A percentile compares a stretch with the other conserved stretches of the same genome.
phyloP scores from a whole-genome alignment of 805 yeast genomes.

The Hanseniaspora meyeri region DNA sequence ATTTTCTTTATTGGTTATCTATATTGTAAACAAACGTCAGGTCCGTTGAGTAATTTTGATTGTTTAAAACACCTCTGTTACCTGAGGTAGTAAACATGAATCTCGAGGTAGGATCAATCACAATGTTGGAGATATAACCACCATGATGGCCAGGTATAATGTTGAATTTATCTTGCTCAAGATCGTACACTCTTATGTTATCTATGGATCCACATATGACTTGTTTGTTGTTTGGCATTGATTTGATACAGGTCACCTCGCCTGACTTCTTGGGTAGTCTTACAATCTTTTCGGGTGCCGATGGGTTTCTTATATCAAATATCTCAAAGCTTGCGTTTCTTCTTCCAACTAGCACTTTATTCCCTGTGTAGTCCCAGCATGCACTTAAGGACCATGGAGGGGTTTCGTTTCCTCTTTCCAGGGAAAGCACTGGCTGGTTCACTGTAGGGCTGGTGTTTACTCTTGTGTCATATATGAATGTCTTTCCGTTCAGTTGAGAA shows the following conservation, averaged over 20 bases:
- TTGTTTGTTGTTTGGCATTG: constrained; percentile 72
- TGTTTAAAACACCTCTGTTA: constrained; percentile 53
- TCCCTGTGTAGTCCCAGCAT: constrained; percentile 79
- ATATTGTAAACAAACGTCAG: constrained; percentile 74
- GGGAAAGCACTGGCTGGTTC: constrained; percentile 31
- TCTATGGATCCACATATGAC: constrained; percentile 81
- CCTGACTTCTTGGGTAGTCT: constrained; percentile 82
- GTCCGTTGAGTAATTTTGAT: constrained; percentile 77
- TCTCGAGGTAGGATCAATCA: constrained; percentile 76
- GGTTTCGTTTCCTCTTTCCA: constrained; percentile 46
- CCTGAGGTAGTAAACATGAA: constrained; percentile 89
- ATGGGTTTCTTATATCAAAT: constrained; percentile 46
- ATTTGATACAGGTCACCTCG: constrained; percentile 66
- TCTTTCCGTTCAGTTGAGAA: constrained; percentile 70
- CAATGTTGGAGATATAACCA: constrained; percentile 64
- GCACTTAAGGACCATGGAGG: constrained; percentile 95
- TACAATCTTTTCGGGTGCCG: constrained; percentile 45
- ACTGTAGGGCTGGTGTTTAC: constrained; percentile 22
- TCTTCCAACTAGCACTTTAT: constrained; percentile 68
- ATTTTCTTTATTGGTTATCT: constrained; percentile 23
- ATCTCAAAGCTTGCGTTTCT: constrained; percentile 81
- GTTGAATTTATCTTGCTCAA: constrained; percentile 40
- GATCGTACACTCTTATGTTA: constrained; percentile 76
- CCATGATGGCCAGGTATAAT: constrained; percentile 97
- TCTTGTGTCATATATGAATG: constrained; percentile 76